Base-by-base conservation (phyloP, 1,139 yeast genomes). In the Blastobotrys persicus region DNA sequence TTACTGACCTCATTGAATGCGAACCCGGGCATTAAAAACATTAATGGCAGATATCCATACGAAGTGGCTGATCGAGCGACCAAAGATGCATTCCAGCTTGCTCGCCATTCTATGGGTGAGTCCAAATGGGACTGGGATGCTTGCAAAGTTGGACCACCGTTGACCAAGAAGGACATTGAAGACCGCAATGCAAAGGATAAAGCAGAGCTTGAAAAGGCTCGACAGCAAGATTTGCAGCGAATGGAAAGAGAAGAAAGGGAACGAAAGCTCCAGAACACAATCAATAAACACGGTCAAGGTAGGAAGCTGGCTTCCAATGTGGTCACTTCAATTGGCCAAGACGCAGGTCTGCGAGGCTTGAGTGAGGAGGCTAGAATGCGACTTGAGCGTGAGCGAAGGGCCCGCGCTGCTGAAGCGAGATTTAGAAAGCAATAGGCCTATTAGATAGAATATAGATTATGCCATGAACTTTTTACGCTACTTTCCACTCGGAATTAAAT, bases 321-420 rank as follows among this genome's bases (percentile, higher is more conserved):
- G 9, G 47, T 45, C 19, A 56, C 61, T 1, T 42, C 68, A 65
- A 28, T 50, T 18, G 47, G 57, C 34, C 40, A 52, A 45, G 55
- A 60, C 44, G 38, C 56, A 11, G 60, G 61, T 4, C 50, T 60
- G 18, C 50, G 65, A 2, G 75, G 74, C 0, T 64, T 84, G 49
- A 71, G 77, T 9, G 91, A 84, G 1, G 88, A 83, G 37, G 96
- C 91, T 56, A 77, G 80, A 61, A 75, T 76, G 76, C 78, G 83
- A 61, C 69, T 92, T 31, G 89, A 91, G 85, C 78, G 98, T 54
- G 98, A 92, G 61, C 91, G 92, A 63, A 73, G 98, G 48, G 98
- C 98, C 0, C 76, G 98, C 53, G 99, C 99, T 0, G 97, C 96
- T 0, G 98, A 92, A 65, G 96, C 94, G 0, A 76, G 99, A 58